phyloP scores from a whole-genome alignment of 2,329 filamentous ascomycete species.

The Colletotrichum aenigma region DNA sequence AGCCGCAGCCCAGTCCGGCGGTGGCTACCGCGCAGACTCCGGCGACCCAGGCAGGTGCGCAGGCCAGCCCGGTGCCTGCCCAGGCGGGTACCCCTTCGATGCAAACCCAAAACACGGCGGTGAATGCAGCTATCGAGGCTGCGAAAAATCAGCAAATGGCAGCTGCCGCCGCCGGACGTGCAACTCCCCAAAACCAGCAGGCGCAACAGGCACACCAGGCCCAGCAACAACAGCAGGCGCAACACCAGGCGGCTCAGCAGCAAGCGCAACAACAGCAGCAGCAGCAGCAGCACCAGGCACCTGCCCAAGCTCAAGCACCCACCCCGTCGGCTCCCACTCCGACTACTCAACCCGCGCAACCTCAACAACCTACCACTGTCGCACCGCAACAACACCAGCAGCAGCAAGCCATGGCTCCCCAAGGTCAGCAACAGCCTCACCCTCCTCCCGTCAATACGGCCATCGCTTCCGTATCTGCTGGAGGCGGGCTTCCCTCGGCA shows the following conservation, averaged over 20 bases:
- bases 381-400: not conserved
- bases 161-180: constrained; percentile 24
- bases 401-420: not conserved
- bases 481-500: constrained; percentile 39
- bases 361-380: not conserved
- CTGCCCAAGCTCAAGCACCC: constrained; percentile 20
- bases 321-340: constrained; percentile 3
- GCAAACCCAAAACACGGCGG: constrained; percentile 34
- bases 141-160: constrained; percentile 47
- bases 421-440: not conserved
- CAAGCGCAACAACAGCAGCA: constrained; percentile 28
- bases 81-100: not conserved
- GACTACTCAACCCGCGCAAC: constrained; percentile 1
- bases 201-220: constrained; percentile 7
- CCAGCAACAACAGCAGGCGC: constrained; percentile 21
- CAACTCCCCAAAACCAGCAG: constrained; percentile 26
- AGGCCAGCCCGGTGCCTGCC: constrained; percentile 7
- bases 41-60: constrained; percentile 29
- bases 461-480: constrained; percentile 40
- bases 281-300: constrained; percentile 24
- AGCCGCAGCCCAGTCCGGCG: constrained; percentile 26
- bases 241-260: not conserved
- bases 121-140: constrained; percentile 49
- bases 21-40: constrained; percentile 6
- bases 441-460: constrained; percentile 54